Percentiles rank a stretch among this genome's conserved stretches.
phyloP scores from a whole-genome alignment of 345 rosid genomes.

The Populus simonii region DNA sequence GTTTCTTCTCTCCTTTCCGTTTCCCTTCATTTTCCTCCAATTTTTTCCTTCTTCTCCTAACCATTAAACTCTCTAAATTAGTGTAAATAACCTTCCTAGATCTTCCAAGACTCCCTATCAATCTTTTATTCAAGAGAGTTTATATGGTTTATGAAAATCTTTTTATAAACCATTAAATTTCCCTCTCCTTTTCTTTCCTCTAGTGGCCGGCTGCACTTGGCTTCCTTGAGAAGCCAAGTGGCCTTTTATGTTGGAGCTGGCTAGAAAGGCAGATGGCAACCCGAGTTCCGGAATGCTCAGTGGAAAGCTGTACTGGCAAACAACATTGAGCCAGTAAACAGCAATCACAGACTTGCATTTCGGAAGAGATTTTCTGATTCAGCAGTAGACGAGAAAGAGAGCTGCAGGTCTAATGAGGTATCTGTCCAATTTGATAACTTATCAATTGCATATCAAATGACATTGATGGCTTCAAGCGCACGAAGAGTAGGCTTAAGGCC shows the following conservation, averaged over 20 bases:
- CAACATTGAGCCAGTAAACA: conserved; percentile 26
- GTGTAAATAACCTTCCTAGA: no score
- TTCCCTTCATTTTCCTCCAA: no score
- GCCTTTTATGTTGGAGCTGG: conserved; percentile 55
- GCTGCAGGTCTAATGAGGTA: conserved; percentile 83
- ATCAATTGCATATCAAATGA: conserved; percentile 23
- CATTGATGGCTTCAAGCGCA: conserved; percentile 21
- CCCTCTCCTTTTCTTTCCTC: no score
- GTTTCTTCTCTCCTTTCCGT: no score
- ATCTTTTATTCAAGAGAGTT: no score
- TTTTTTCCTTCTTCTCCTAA: no score
- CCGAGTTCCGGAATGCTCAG: conserved; percentile 49
- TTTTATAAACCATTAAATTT: no score
- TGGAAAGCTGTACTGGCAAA: conserved; percentile 30
- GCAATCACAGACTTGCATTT: conserved; percentile 18
- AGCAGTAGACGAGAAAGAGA: conserved; percentile 68
- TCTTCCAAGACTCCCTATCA: no score
- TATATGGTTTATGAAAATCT: no score
- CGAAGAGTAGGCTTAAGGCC: conserved; percentile 29
- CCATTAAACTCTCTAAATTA: no score
- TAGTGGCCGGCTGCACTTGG: no score
- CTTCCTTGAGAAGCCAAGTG: no score
- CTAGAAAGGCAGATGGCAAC: conserved; percentile 94
- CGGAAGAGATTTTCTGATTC: conserved; percentile 34
- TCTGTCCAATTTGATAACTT: conserved; percentile 47